Conservation (phyloP, 805 yeast genomes). For the Saccharomyces cerevisiae region DNA sequence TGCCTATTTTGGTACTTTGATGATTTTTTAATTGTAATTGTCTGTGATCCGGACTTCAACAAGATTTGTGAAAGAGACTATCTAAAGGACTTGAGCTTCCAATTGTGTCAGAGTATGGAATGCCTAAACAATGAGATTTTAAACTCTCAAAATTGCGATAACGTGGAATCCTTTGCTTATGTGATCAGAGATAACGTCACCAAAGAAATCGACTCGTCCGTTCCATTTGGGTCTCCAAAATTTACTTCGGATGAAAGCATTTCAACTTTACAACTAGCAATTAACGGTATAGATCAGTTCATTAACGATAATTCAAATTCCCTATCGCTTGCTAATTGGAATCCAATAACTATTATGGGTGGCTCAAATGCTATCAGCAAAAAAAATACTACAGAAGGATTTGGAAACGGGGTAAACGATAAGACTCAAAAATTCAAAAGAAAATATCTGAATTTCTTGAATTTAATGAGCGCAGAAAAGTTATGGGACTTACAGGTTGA, state of each 20-base stretch:
- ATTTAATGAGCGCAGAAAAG: conserved; percentile 15
- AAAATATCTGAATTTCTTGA: conserved; percentile 16
- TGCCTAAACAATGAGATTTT: conserved; percentile 4
- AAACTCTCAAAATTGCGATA: not conserved
- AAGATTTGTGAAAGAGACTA: conserved; percentile 25
- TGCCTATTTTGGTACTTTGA: conserved; percentile 27
- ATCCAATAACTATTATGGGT: conserved; percentile 20
- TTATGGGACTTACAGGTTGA: conserved; percentile 22
- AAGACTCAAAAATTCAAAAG: not conserved
- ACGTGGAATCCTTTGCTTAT: conserved; percentile 19
- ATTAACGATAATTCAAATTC: conserved; percentile 2
- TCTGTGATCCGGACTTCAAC: conserved; percentile 18
- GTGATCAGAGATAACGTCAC: conserved; percentile 10
- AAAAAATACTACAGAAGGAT: not conserved
- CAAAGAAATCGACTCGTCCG: conserved; percentile 14
- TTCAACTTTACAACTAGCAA: conserved; percentile 19
- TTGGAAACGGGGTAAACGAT: not conserved
- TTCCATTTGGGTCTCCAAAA: conserved; percentile 17
- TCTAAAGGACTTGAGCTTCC: conserved; percentile 20
- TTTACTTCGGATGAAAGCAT: conserved; percentile 1
- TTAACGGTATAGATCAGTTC: conserved; percentile 21
- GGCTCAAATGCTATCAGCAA: conserved; percentile 2
- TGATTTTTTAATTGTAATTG: conserved; percentile 20
- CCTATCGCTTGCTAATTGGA: not conserved
- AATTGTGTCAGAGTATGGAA: conserved; percentile 17